A percentile compares a stretch with the other conserved stretches of the same genome.
Evolutionary conservation across 345 rosid species (phyloP).

Genomic region (Cardamine chenopodiifolia): DNA sequence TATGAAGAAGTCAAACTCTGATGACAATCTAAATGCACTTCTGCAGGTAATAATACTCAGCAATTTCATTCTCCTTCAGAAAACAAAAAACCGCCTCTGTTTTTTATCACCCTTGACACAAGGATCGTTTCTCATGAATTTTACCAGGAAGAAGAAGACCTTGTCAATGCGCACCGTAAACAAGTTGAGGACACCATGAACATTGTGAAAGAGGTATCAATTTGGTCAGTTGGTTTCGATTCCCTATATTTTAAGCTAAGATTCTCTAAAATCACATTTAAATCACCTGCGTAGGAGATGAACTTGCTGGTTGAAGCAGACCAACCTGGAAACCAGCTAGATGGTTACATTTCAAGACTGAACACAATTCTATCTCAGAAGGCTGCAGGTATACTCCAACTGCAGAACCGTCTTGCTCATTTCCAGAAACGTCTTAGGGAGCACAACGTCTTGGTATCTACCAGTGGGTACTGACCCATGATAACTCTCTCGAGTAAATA

Average conservation of each 20-base stretch:
- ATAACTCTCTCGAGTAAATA: slow-evolving; percentile 29
- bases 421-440: slow-evolving; percentile 93
- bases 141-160: slow-evolving; percentile 93
- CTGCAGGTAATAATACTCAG: slow-evolving; percentile 57
- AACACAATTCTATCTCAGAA: slow-evolving; percentile 80
- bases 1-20: slow-evolving; percentile 60
- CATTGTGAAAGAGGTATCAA: slow-evolving; percentile 84
- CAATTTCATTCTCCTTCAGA: slow-evolving; percentile 2
- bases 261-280: not conserved
- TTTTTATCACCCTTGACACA: slow-evolving; percentile 3
- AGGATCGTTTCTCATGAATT: slow-evolving; percentile 23
- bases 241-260: not conserved
- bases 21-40: slow-evolving; percentile 74
- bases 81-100: not conserved
- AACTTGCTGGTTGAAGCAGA: slow-evolving; percentile 87
- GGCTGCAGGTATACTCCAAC: slow-evolving; percentile 82
- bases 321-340: slow-evolving; percentile 95
- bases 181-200: slow-evolving; percentile 97
- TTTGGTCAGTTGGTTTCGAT: not conserved
- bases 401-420: slow-evolving; percentile 77
- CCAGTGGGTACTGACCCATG: slow-evolving; percentile 58
- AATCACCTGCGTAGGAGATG: slow-evolving; percentile 75
- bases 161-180: slow-evolving; percentile 90
- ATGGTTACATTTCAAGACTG: slow-evolving; percentile 71
- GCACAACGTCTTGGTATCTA: slow-evolving; percentile 79